Evolutionary conservation across 1,139 yeast genomes (phyloP), one percentile per base, ranked within the genome.

Genomic region (Hyphopichia pseudoburtonii): DNA sequence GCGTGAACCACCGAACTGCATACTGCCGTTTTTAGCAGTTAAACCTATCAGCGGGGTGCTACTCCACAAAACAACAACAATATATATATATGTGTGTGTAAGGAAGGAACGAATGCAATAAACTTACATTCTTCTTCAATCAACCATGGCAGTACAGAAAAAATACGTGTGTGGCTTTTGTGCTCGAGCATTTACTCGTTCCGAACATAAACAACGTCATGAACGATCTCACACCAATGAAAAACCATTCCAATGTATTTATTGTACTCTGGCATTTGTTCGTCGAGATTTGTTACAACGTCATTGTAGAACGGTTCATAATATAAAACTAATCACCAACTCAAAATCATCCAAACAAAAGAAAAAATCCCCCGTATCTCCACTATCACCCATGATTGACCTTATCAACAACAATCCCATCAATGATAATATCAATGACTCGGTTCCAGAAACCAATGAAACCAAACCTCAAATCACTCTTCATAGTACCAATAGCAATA

Each of bases 201-300:
- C 87, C 17, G 95, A 86, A 54, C 95, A 86, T 57, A 79, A 85
- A 52, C 80, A 84, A 39, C 76, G 95, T 34, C 95, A 86, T 53
- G 95, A 86, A 55, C 64, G 94, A 26, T 82, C 90, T 3, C 95
- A 86, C 53, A 85, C 92, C 17, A 86, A 86, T 51, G 89, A 84
- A 48, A 82, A 86, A 46, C 94, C 94, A 0, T 86, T 83, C 61
- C 84, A 81, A 45, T 86, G 95, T 50, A 67, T 77, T 29, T 74
- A 80, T 35, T 86, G 94, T 51, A 73, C 82, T 2, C 76, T 84
- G 31, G 78, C 85, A 2, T 86, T 86, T 66, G 95, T 86, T 1
- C 66, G 95, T 47, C 62, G 92, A 49, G 95, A 86, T 53, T 64
- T 86, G 38, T 66, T 86, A 31, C 86, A 85, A 49, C 68, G 95